These are phyloP conservation scores for Phytophthora ohioensis DNA, from an alignment of 352 stramenopile species.

Conservation along the genomic window DNA sequence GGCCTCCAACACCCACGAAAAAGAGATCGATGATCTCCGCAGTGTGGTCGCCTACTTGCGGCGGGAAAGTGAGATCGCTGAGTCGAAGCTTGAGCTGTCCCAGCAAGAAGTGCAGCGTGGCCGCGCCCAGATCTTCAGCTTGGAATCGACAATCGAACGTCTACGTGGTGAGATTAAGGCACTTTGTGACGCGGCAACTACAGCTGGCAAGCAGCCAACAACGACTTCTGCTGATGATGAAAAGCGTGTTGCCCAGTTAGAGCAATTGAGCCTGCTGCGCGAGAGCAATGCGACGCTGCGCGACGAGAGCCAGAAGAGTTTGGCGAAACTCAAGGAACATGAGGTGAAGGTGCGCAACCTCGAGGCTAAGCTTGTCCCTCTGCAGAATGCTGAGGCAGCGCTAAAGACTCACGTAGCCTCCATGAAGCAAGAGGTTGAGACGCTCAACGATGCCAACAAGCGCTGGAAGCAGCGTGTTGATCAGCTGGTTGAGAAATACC, in stretches of 20 bases:
- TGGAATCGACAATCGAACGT: constrained; percentile 69
- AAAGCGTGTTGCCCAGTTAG: constrained; percentile 71
- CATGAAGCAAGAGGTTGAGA: constrained; percentile 70
- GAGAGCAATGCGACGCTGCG: constrained; percentile 85
- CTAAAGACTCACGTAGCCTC: constrained; percentile 65
- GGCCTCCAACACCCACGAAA: constrained; percentile 44
- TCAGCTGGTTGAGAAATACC: constrained; percentile 85
- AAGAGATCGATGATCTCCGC: constrained; percentile 77
- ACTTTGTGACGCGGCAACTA: constrained; percentile 28
- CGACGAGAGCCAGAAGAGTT: constrained; percentile 72
- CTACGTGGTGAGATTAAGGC: constrained; percentile 71
- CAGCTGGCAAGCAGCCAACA: constrained; percentile 20
- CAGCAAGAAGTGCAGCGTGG: constrained; percentile 75
- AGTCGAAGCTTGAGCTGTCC: constrained; percentile 75
- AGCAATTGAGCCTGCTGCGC: constrained; percentile 78
- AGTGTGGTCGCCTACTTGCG: constrained; percentile 78
- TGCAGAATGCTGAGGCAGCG: constrained; percentile 52
- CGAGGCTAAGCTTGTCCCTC: constrained; percentile 60
- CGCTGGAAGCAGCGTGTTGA: constrained; percentile 85
- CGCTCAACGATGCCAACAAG: constrained; percentile 70
- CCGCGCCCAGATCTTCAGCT: constrained; percentile 55
- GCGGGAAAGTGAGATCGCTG: constrained; percentile 70
- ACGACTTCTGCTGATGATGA: constrained; percentile 35
- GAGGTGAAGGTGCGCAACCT: constrained; percentile 56
- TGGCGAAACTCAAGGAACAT: constrained; percentile 61